Conservation (phyloP, 164 flowering plant species). For the Dillenia suffruticosa region DNA sequence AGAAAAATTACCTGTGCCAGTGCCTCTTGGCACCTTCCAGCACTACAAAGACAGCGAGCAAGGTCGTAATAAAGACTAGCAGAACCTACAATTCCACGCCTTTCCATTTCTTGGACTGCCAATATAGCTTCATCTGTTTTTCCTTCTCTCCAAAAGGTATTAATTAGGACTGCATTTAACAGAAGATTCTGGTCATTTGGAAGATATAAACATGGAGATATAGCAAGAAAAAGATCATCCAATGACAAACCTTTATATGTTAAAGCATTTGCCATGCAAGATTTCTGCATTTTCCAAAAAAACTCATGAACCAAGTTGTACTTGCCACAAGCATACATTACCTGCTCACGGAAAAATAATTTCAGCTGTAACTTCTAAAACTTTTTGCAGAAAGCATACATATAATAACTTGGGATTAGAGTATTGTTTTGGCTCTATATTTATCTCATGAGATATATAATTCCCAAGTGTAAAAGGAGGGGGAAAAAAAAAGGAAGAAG, state of each 20-base stretch:
- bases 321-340: slow-evolving; percentile 81
- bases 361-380: not conserved
- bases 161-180: slow-evolving; percentile 66
- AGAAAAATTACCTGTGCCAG: slow-evolving; percentile 49
- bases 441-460: too few species aligned
- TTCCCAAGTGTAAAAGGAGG: too few species aligned
- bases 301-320: slow-evolving; percentile 90
- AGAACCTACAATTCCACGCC: slow-evolving; percentile 83
- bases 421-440: too few species aligned
- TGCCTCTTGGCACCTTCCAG: slow-evolving; percentile 82
- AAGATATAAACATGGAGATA: not conserved
- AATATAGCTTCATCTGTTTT: slow-evolving; percentile 72
- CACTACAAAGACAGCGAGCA: slow-evolving; percentile 94
- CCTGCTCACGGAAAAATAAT: slow-evolving; percentile 32
- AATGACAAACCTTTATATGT: slow-evolving; percentile 64
- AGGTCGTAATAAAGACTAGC: slow-evolving; percentile 94
- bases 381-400: too few species aligned
- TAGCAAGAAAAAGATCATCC: not conserved
- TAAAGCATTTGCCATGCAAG: slow-evolving; percentile 69
- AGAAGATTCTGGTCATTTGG: not conserved
- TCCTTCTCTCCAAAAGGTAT: slow-evolving; percentile 84
- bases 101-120: slow-evolving; percentile 79
- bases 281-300: slow-evolving; percentile 62
- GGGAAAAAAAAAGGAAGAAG: too few species aligned
- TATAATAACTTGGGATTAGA: too few species aligned